These are phyloP conservation scores for Zoysia pacifica DNA, from an alignment of 176 grass and related monocot genomes.

Conservation along the genomic window DNA sequence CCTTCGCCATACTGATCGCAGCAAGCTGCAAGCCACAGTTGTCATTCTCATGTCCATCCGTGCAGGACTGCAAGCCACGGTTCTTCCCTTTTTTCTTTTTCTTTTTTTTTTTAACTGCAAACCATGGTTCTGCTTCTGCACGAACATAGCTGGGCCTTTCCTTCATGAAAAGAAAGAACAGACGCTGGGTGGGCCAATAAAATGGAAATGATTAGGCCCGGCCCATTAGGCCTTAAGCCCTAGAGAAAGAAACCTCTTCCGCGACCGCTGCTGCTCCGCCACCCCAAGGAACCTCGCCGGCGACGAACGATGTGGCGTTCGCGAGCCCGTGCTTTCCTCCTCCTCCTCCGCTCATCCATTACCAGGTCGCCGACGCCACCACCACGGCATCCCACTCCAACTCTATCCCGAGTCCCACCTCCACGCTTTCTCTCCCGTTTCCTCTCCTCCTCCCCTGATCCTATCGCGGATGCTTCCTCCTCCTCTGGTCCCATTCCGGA, in stretches of 20 bases:
- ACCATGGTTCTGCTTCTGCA: no score
- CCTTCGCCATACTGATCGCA: constrained; percentile 1
- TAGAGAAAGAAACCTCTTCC: constrained; percentile 21
- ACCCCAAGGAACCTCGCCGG: not conserved
- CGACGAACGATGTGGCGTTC: constrained; percentile 63
- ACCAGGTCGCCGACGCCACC: constrained; percentile 19
- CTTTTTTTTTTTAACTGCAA: no score
- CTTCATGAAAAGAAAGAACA: no score
- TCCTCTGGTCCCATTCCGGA: constrained; percentile 3
- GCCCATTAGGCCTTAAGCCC: constrained; percentile 32
- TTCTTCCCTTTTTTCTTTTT: no score
- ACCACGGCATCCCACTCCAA: constrained; percentile 27
- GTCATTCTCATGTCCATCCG: not conserved
- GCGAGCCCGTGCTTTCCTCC: constrained; percentile 55
- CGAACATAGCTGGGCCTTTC: no score
- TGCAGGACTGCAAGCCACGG: not conserved
- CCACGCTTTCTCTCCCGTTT: constrained; percentile 42
- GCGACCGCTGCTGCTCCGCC: not conserved
- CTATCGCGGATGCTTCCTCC: constrained; percentile 28
- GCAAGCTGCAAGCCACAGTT: not conserved
- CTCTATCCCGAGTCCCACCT: constrained; percentile 18
- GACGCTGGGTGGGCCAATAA: no score
- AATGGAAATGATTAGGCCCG: no score
- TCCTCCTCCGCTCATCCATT: constrained; percentile 59
- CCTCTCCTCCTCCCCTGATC: constrained; percentile 62